Conservation (phyloP, 768 basidiomycete species). For the Inosperma sp. region DNA sequence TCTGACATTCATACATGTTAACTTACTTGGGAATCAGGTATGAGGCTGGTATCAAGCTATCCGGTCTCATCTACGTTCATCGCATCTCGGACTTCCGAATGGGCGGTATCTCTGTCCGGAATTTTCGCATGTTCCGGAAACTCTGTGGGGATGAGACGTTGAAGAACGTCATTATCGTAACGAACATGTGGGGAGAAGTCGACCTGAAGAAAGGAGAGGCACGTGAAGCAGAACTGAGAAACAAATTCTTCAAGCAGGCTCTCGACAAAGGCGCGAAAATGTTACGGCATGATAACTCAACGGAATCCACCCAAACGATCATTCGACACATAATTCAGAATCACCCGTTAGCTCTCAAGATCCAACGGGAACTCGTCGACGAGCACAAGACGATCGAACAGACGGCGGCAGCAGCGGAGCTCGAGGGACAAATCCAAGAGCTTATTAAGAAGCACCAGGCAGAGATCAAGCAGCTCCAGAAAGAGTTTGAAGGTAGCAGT, state of each 20-base stretch:
- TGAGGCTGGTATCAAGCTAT: slow-evolving; percentile 35
- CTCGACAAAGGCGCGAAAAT: slow-evolving; percentile 47
- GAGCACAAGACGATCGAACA: slow-evolving; percentile 43
- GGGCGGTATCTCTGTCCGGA: slow-evolving; percentile 46
- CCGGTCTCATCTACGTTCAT: slow-evolving; percentile 53
- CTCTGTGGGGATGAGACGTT: slow-evolving; percentile 49
- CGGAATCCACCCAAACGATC: slow-evolving; percentile 39
- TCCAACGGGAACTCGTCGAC: slow-evolving; percentile 53
- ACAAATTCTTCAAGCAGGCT: slow-evolving; percentile 47
- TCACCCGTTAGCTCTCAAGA: slow-evolving; percentile 40
- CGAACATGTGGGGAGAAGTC: slow-evolving; percentile 50
- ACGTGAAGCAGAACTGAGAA: slow-evolving; percentile 43
- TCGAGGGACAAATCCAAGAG: slow-evolving; percentile 45
- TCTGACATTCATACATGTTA: neutral
- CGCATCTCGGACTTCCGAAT: slow-evolving; percentile 50
- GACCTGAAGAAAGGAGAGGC: slow-evolving; percentile 32
- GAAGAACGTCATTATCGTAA: slow-evolving; percentile 46
- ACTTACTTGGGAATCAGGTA: slow-evolving; percentile 25
- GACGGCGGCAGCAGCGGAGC: slow-evolving; percentile 50
- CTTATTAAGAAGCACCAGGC: slow-evolving; percentile 42
- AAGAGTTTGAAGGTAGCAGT: slow-evolving; percentile 44
- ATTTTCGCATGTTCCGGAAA: slow-evolving; percentile 47
- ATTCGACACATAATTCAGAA: slow-evolving; percentile 39
- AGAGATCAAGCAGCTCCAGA: slow-evolving; percentile 43
- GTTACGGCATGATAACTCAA: slow-evolving; percentile 38